Evolutionary conservation across 345 rosid genomes (phyloP).

Genomic region (Syzygium oleosum): DNA sequence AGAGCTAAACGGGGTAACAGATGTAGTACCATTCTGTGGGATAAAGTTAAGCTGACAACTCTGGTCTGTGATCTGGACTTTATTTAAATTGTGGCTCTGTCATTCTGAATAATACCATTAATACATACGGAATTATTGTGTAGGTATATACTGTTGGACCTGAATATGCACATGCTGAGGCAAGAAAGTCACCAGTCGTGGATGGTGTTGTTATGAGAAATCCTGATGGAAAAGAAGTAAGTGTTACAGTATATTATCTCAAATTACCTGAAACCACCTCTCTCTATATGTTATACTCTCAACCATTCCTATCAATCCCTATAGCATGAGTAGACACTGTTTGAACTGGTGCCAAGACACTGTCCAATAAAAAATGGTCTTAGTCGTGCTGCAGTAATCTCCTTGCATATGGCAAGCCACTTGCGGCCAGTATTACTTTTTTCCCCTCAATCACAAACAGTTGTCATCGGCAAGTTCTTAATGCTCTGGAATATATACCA

Average conservation of each 20-base stretch:
- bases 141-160: slow-evolving; percentile 99
- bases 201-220: slow-evolving; percentile 99
- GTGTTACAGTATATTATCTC: slow-evolving; percentile 4
- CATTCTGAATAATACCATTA: neutral
- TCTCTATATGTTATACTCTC: neutral
- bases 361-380: neutral
- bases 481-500: neutral
- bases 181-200: slow-evolving; percentile 99
- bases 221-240: slow-evolving; percentile 97
- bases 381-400: neutral
- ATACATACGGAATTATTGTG: neutral
- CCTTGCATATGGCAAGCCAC: neutral
- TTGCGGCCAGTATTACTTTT: neutral
- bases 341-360: neutral
- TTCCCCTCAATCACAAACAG: neutral
- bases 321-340: neutral
- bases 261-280: neutral
- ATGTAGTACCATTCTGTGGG: neutral
- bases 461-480: neutral
- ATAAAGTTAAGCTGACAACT: neutral
- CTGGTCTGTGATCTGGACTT: neutral
- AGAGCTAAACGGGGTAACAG: neutral
- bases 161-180: slow-evolving; percentile 98
- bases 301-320: neutral
- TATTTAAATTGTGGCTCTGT: neutral